phyloP scores from a whole-genome alignment of 805 yeast species.

The Zygosaccharomyces rouxii region DNA sequence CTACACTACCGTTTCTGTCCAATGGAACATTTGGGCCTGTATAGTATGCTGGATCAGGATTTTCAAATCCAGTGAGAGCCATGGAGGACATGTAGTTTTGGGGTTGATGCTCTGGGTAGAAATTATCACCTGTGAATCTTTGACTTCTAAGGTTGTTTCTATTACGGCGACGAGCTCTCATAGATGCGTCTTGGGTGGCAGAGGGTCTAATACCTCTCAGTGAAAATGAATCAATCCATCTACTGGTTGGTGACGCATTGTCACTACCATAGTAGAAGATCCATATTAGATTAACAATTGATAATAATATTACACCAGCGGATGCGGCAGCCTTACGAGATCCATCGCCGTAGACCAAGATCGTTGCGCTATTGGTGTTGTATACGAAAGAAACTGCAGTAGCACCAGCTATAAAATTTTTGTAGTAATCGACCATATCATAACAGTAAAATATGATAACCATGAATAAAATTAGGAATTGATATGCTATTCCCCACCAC shows the following conservation, averaged over 20 bases:
- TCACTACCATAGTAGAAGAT: constrained; percentile 86
- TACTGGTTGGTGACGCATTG: constrained; percentile 79
- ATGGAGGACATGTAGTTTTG: constrained; percentile 45
- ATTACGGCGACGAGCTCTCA: constrained; percentile 27
- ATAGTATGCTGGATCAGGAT: constrained; percentile 34
- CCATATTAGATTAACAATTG: constrained; percentile 83
- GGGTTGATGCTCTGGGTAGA: constrained; percentile 19
- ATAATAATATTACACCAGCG: constrained; percentile 82
- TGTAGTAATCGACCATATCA: constrained; percentile 66
- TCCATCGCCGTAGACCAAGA: constrained; percentile 62
- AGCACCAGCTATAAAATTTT: constrained; percentile 41
- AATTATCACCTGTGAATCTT: constrained; percentile 7
- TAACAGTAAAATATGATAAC: constrained; percentile 51
- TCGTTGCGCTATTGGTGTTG: constrained; percentile 78
- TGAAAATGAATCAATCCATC: constrained; percentile 79
- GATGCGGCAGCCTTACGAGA: constrained; percentile 79
- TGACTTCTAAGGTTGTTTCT: constrained; percentile 13
- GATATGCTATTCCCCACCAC: constrained; percentile 95
- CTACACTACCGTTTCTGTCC: constrained; percentile 3
- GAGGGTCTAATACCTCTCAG: constrained; percentile 45
- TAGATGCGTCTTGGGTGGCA: constrained; percentile 26
- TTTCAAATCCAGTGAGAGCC: constrained; percentile 59
- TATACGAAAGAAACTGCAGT: constrained; percentile 72
- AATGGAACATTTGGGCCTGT: constrained; percentile 5
- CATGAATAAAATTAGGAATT: constrained; percentile 54